Conservation (phyloP, 2,329 filamentous ascomycete species). For the Didymellaceae sp. region DNA sequence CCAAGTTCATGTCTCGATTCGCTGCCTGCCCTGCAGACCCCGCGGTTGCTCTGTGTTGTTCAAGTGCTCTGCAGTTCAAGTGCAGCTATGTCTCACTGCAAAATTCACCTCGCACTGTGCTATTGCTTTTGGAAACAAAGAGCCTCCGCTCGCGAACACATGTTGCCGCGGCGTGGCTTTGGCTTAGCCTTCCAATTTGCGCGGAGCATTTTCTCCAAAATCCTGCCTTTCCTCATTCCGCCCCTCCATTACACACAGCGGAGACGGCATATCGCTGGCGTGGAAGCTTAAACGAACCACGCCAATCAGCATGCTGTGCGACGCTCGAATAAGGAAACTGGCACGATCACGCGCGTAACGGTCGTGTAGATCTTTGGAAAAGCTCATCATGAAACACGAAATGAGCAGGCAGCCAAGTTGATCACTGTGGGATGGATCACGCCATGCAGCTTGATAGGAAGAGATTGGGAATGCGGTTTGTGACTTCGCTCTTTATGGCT, state of each 20-base stretch:
- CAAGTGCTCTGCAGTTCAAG: background rate
- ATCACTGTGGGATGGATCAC: conserved; percentile 26
- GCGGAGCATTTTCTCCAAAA: conserved; percentile 4
- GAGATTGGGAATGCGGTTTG: background rate
- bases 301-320: conserved; percentile 32
- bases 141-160: conserved; percentile 5
- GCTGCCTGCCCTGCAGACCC: conserved; percentile 9
- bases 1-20: conserved; percentile 10
- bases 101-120: background rate
- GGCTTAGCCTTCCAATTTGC: conserved; percentile 11
- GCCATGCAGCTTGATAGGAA: conserved; percentile 15
- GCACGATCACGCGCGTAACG: conserved; percentile 46
- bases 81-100: background rate
- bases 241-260: conserved; percentile 26
- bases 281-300: conserved; percentile 36
- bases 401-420: conserved; percentile 17
- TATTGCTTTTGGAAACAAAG: background rate
- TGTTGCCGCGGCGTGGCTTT: conserved; percentile 14
- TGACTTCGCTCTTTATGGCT: conserved; percentile 2
- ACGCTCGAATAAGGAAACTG: conserved; percentile 34
- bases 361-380: conserved; percentile 40
- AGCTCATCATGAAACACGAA: conserved; percentile 13
- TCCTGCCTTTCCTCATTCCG: conserved; percentile 18
- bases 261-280: conserved; percentile 26
- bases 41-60: background rate